These are phyloP conservation scores for Phytophthora cajani DNA, from an alignment of 352 stramenopile species.

Conservation along the genomic window DNA sequence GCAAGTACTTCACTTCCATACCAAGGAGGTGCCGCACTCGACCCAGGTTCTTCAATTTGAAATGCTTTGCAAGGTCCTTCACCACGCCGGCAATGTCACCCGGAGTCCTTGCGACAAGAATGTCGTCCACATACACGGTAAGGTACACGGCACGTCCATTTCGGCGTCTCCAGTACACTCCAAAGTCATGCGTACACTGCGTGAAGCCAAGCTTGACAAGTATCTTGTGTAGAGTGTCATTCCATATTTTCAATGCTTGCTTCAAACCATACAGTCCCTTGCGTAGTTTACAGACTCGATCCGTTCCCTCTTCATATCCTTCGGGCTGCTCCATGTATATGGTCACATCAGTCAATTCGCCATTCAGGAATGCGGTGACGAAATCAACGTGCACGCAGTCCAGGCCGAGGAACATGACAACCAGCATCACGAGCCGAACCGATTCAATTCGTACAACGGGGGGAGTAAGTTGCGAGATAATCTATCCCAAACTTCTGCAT, in stretches of 20 bases:
- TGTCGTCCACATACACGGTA: constrained; percentile 14
- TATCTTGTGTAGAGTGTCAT: constrained; percentile 12
- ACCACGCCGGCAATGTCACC: neutral
- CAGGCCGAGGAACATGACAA: neutral
- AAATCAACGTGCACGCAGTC: constrained; percentile 4
- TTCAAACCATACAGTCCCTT: constrained; percentile 9
- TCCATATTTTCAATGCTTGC: constrained; percentile 13
- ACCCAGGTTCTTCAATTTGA: constrained; percentile 9
- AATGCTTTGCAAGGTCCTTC: neutral
- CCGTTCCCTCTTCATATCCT: constrained; percentile 12
- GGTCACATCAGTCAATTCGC: neutral
- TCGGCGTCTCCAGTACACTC: constrained; percentile 6
- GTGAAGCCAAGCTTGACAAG: constrained; percentile 1
- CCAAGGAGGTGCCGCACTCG: constrained; percentile 2
- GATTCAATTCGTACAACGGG: constrained; percentile 17
- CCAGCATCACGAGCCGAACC: neutral
- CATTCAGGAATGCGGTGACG: constrained; percentile 2
- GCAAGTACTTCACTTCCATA: constrained; percentile 7
- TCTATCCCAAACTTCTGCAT: constrained; percentile 12
- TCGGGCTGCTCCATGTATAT: constrained; percentile 23
- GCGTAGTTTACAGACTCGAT: constrained; percentile 1
- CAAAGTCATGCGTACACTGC: constrained; percentile 7
- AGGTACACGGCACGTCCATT: neutral
- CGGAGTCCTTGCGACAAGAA: neutral
- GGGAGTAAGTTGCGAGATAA: constrained; percentile 10